Conservation (phyloP, 306 rosid genomes). For the Cicer yamashitae region DNA sequence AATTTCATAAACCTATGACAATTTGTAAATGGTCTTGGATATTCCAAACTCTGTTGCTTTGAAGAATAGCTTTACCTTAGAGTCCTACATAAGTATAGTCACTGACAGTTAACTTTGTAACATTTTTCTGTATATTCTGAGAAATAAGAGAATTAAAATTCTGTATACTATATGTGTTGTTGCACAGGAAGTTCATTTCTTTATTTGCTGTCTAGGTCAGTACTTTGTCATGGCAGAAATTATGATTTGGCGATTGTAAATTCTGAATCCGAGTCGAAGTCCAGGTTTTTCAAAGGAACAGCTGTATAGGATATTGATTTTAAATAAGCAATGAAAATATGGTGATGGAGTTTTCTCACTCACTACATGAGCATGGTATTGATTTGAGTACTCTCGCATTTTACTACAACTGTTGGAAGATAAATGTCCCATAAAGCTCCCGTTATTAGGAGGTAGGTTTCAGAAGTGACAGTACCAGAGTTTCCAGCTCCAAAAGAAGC, state of each 20-base stretch:
- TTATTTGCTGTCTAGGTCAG: not conserved
- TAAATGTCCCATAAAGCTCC: no score
- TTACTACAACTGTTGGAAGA: no score
- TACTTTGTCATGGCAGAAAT: not conserved
- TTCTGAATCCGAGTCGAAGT: slow-evolving; percentile 4
- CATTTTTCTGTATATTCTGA: slow-evolving; percentile 30
- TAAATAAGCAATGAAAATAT: slow-evolving; percentile 1
- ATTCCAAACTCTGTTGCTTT: slow-evolving; percentile 33
- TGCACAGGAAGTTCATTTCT: slow-evolving; percentile 16
- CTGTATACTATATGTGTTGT: not conserved
- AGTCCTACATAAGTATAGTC: slow-evolving; percentile 18
- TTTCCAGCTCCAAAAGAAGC: no score
- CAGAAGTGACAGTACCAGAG: no score
- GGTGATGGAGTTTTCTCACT: not conserved
- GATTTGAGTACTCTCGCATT: no score
- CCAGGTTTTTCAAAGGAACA: slow-evolving; percentile 11
- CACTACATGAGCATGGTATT: no score
- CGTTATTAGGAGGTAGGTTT: no score
- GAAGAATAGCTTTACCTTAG: slow-evolving; percentile 26
- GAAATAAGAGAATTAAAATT: not conserved
- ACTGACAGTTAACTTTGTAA: slow-evolving; percentile 29
- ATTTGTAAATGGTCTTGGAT: slow-evolving; percentile 13
- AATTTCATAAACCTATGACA: slow-evolving; percentile 38
- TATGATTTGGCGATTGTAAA: not conserved
- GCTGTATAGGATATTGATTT: not conserved